Percentiles rank a stretch among this genome's conserved stretches.
These are phyloP conservation scores for Tuber melanosporum DNA, from an alignment of 495 filamentous ascomycete genomes.

Conservation along the genomic window DNA sequence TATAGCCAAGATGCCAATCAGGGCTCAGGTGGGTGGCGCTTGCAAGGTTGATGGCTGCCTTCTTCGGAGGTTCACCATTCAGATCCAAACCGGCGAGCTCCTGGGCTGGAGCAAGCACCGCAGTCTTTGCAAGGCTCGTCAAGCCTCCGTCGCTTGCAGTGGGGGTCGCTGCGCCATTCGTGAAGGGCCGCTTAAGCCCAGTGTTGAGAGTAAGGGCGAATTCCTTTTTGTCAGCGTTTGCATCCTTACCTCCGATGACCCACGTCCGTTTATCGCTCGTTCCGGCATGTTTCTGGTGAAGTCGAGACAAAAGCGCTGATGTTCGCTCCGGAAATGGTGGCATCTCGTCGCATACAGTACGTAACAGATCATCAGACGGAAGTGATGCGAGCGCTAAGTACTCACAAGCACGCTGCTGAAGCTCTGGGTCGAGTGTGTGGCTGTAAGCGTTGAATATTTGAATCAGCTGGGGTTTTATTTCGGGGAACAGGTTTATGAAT, in stretches of 20 bases:
- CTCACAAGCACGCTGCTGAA: constrained; percentile 95
- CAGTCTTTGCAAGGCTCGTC: constrained; percentile 42
- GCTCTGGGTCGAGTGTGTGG: constrained; percentile 86
- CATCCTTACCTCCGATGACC: constrained; percentile 90
- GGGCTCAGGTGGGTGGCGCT: constrained; percentile 87
- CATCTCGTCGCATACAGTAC: constrained; percentile 98
- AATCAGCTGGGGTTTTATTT: constrained; percentile 92
- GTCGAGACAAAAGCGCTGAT: constrained; percentile 80
- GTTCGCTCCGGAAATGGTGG: constrained; percentile 94
- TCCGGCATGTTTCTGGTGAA: constrained; percentile 86
- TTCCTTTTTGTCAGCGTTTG: constrained; percentile 73
- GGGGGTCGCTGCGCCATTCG: constrained; percentile 41
- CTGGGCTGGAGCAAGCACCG: constrained; percentile 42
- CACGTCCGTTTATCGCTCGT: constrained; percentile 92
- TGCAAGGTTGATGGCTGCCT: constrained; percentile 70
- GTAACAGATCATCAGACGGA: constrained; percentile 82
- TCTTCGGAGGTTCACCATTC: constrained; percentile 52
- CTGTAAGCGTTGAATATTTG: constrained; percentile 88
- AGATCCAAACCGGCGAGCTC: constrained; percentile 81
- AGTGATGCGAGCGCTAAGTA: constrained; percentile 82
- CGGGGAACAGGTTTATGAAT: constrained; percentile 96
- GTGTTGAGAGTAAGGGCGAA: constrained; percentile 74
- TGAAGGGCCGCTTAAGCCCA: constrained; percentile 79
- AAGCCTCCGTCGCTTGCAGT: constrained; percentile 54
- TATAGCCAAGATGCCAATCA: constrained; percentile 89